These are phyloP conservation scores for Lipomyces sp. DNA, from an alignment of 805 yeast genomes.

Conservation along the genomic window DNA sequence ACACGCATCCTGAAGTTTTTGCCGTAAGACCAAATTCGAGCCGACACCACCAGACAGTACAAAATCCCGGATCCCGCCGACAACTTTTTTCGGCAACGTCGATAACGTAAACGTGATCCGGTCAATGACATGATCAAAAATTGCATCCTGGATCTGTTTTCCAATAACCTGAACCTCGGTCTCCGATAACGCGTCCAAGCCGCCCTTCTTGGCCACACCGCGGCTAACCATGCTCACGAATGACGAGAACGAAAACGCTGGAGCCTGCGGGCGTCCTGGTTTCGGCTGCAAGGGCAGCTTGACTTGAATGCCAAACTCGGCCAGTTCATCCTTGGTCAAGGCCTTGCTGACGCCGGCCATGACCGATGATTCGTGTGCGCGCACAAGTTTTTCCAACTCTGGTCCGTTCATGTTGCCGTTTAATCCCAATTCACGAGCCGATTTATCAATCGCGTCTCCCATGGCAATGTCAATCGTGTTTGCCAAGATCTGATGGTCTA, in stretches of 20 bases:
- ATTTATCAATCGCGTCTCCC: conserved; percentile 92
- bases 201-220: conserved; percentile 30
- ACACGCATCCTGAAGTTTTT: conserved; percentile 41
- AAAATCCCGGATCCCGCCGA: conserved; percentile 52
- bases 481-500: conserved; percentile 67
- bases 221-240: conserved; percentile 62
- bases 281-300: conserved; percentile 57
- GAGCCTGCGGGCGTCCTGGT: conserved; percentile 51
- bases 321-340: neutral
- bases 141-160: conserved; percentile 54
- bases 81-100: neutral
- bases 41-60: conserved; percentile 97
- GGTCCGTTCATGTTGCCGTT: conserved; percentile 84
- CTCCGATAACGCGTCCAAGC: conserved; percentile 9
- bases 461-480: conserved; percentile 85
- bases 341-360: conserved; percentile 3
- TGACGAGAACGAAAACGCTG: conserved; percentile 77
- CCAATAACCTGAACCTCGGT: conserved; percentile 14
- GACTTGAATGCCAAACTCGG: conserved; percentile 3
- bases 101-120: conserved; percentile 61
- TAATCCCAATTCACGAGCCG: conserved; percentile 83
- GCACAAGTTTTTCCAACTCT: conserved; percentile 68
- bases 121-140: conserved; percentile 73
- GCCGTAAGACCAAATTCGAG: conserved; percentile 64
- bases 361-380: conserved; percentile 41